Evolutionary conservation across 2,329 filamentous ascomycete species (phyloP).

Genomic region (Exophiala dermatitidis): DNA sequence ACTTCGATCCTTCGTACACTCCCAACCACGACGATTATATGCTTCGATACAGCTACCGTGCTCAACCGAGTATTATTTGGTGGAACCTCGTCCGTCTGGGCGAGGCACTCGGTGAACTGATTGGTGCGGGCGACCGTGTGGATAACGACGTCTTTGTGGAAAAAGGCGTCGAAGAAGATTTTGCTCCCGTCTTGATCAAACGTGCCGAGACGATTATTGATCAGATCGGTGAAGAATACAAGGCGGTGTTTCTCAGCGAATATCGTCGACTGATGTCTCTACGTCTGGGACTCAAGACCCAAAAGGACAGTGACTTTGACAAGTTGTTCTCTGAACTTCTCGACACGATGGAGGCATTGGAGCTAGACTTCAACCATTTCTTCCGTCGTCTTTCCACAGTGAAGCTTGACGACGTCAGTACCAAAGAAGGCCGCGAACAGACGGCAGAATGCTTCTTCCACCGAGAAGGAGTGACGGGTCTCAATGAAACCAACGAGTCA

Average conservation of each 20-base stretch:
- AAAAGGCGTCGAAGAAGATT: slow-evolving; percentile 64
- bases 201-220: slow-evolving; percentile 79
- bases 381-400: slow-evolving; percentile 71
- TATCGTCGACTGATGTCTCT: slow-evolving; percentile 79
- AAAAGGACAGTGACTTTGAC: slow-evolving; percentile 69
- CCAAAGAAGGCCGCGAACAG: slow-evolving; percentile 56
- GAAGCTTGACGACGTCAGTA: slow-evolving; percentile 55
- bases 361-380: slow-evolving; percentile 90
- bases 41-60: slow-evolving; percentile 83
- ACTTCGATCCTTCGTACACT: slow-evolving; percentile 89
- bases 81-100: slow-evolving; percentile 94
- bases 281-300: slow-evolving; percentile 66
- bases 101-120: slow-evolving; percentile 78
- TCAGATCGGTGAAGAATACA: slow-evolving; percentile 77
- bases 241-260: slow-evolving; percentile 75
- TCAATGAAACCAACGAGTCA: slow-evolving; percentile 54
- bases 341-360: slow-evolving; percentile 70
- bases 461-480: slow-evolving; percentile 57
- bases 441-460: slow-evolving; percentile 72
- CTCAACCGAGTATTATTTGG: slow-evolving; percentile 95
- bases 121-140: slow-evolving; percentile 66
- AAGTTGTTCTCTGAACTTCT: slow-evolving; percentile 72
- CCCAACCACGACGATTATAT: slow-evolving; percentile 92
- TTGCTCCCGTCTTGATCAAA: slow-evolving; percentile 61
- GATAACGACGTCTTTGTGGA: slow-evolving; percentile 65